Conservation (phyloP, 1,139 yeast genomes). For the Yamadazyma triangularis region DNA sequence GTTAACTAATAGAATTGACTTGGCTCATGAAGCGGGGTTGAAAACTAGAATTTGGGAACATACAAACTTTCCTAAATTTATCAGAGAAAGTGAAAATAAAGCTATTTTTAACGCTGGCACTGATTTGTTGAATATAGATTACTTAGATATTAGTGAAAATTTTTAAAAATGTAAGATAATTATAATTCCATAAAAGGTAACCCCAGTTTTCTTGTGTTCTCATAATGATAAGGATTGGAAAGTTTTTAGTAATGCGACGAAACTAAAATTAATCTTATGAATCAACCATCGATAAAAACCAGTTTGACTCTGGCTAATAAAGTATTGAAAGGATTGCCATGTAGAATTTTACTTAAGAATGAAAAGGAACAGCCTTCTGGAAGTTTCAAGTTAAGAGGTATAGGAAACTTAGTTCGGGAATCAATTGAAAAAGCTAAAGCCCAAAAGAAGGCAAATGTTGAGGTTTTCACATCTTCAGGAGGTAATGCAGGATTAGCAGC, state of each 20-base stretch:
- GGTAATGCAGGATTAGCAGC: slow-evolving; percentile 82
- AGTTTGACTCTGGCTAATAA: slow-evolving; percentile 36
- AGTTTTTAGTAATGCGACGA: too few relatives aligned
- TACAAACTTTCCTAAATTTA: slow-evolving; percentile 31
- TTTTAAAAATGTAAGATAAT: too few relatives aligned
- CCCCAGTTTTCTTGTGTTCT: too few relatives aligned
- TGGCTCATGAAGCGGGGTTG: slow-evolving; percentile 32
- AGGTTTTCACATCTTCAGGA: slow-evolving; percentile 63
- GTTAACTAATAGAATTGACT: slow-evolving; percentile 13
- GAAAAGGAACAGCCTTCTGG: slow-evolving; percentile 72
- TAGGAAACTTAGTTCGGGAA: slow-evolving; percentile 43
- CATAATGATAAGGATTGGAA: too few relatives aligned
- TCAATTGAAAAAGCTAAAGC: slow-evolving; percentile 18
- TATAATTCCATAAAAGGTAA: too few relatives aligned
- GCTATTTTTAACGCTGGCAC: slow-evolving; percentile 24
- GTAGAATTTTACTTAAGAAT: slow-evolving; percentile 53
- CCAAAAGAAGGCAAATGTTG: slow-evolving; percentile 19
- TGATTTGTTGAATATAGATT: slow-evolving; percentile 39
- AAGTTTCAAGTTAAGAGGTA: slow-evolving; percentile 66
- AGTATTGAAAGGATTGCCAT: slow-evolving; percentile 31
- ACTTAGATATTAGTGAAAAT: slow-evolving; percentile 8
- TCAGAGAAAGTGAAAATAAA: slow-evolving; percentile 27
- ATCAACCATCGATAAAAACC: slow-evolving; percentile 34
- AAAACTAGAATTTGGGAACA: slow-evolving; percentile 47
- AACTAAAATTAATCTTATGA: too few relatives aligned